phyloP scores from a whole-genome alignment of 805 yeast species.

The Zygosaccharomyces kombuchaensis region DNA sequence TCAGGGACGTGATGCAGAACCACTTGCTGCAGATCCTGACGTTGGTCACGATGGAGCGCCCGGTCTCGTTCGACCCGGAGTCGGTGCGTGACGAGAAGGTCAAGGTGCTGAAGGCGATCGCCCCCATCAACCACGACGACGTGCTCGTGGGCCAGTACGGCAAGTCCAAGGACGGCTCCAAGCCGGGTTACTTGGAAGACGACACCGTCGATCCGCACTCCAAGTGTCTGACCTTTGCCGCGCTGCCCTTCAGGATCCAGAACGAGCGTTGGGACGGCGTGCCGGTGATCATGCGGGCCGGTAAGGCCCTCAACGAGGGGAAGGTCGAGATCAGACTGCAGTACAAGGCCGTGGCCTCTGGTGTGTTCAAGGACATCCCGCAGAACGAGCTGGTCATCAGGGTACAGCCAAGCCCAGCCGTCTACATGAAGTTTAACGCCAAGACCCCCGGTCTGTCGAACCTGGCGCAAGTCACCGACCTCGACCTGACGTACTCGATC shows the following conservation, averaged over 20 bases:
- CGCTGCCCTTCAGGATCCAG: constrained; percentile 67
- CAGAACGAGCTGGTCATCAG: constrained; percentile 92
- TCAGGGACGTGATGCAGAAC: constrained; percentile 98
- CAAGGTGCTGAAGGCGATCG: constrained; percentile 78
- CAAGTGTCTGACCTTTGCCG: constrained; percentile 90
- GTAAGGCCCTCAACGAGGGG: constrained; percentile 92
- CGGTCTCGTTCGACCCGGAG: constrained; percentile 86
- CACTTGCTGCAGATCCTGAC: constrained; percentile 92
- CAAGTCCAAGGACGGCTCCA: constrained; percentile 76
- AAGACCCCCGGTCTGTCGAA: constrained; percentile 90
- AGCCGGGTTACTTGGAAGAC: constrained; percentile 91
- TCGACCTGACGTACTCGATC: constrained; percentile 78
- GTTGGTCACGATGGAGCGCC: constrained; percentile 91
- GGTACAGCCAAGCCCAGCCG: constrained; percentile 92
- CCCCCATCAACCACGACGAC: constrained; percentile 59
- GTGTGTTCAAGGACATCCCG: constrained; percentile 74
- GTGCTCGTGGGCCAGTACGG: constrained; percentile 84
- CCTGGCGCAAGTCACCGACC: constrained; percentile 77
- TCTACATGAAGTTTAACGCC: constrained; percentile 87
- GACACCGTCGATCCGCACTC: constrained; percentile 79
- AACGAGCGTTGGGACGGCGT: constrained; percentile 99
- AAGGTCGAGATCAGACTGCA: constrained; percentile 95
- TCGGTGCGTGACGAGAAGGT: constrained; percentile 95
- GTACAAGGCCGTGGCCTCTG: constrained; percentile 79
- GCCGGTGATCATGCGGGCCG: constrained; percentile 92